phyloP scores from a whole-genome alignment of 305 asterid species.

The Solanum hybrid region DNA sequence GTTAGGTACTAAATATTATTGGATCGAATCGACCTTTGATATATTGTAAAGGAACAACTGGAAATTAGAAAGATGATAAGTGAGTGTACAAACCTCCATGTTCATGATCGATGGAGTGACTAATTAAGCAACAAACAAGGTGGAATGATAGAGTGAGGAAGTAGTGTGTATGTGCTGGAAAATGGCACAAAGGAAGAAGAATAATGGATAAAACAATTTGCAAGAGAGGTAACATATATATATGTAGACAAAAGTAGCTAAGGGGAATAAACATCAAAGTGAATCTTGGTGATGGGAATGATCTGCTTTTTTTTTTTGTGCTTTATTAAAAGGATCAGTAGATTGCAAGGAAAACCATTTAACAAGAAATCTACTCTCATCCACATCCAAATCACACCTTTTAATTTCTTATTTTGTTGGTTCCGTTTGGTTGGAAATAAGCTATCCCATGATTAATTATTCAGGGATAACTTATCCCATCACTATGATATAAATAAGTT shows the following conservation, averaged over 20 bases:
- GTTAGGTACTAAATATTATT: too few relatives aligned
- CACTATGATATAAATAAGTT: too few relatives aligned
- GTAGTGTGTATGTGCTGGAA: neutral
- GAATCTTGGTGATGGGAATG: conserved; percentile 24
- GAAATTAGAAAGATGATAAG: neutral
- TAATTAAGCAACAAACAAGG: too few relatives aligned
- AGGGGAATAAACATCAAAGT: conserved; percentile 12
- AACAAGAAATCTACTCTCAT: conserved; percentile 12
- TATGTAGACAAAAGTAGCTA: neutral
- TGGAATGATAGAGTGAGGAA: neutral
- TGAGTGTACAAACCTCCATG: conserved; percentile 1
- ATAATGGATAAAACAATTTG: neutral
- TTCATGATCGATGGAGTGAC: neutral
- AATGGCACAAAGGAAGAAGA: neutral
- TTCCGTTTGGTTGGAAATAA: neutral
- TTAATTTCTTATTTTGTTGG: neutral
- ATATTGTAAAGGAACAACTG: neutral
- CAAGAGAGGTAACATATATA: neutral
- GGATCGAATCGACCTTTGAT: neutral
- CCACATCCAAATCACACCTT: neutral
- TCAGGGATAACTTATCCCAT: too few relatives aligned
- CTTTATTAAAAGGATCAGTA: conserved; percentile 3
- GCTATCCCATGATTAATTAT: too few relatives aligned
- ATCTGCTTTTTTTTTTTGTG: neutral
- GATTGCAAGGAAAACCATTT: neutral